phyloP scores from a whole-genome alignment of 2,329 filamentous ascomycete species.

The Amauroascus niger region DNA sequence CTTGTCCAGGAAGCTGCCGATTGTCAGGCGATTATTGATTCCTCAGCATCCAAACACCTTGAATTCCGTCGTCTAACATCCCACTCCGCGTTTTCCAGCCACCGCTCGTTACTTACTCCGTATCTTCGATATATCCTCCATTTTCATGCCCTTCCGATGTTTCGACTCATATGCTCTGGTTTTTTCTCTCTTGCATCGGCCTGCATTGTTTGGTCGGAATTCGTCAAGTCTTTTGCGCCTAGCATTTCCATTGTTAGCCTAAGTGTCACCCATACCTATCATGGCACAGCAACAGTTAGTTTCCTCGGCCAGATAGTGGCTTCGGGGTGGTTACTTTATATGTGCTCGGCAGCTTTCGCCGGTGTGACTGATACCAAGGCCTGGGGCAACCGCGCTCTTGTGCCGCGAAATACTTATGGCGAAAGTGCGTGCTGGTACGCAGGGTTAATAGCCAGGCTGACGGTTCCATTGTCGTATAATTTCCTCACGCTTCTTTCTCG shows the following conservation, averaged over 20 bases:
- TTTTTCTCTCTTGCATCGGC: slow-evolving; percentile 65
- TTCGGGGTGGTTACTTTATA: slow-evolving; percentile 85
- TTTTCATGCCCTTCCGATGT: slow-evolving; percentile 60
- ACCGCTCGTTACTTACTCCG: slow-evolving; percentile 51
- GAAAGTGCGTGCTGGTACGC: slow-evolving; percentile 96
- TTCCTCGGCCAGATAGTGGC: slow-evolving; percentile 80
- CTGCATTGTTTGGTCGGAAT: slow-evolving; percentile 85
- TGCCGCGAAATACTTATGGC: slow-evolving; percentile 79
- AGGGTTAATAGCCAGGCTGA: slow-evolving; percentile 82
- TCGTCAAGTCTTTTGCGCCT: slow-evolving; percentile 72
- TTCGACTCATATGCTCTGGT: slow-evolving; percentile 55
- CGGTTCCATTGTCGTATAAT: slow-evolving; percentile 88
- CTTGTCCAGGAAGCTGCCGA: slow-evolving; percentile 64
- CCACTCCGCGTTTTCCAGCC: slow-evolving; percentile 45
- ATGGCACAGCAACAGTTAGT: slow-evolving; percentile 63
- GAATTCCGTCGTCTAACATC: slow-evolving; percentile 57
- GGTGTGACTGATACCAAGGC: slow-evolving; percentile 89
- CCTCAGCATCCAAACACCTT: slow-evolving; percentile 67
- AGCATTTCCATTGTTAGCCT: slow-evolving; percentile 61
- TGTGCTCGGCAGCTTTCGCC: slow-evolving; percentile 80
- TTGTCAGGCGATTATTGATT: slow-evolving; percentile 74
- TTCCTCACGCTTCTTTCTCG: slow-evolving; percentile 81
- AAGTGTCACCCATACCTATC: slow-evolving; percentile 56
- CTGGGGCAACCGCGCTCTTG: slow-evolving; percentile 91
- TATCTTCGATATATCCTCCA: slow-evolving; percentile 72